Percentiles rank a stretch among this genome's conserved stretches.
These are phyloP conservation scores for Talaromyces verruculosus DNA, from an alignment of 2,329 filamentous ascomycete species.

Conservation along the genomic window DNA sequence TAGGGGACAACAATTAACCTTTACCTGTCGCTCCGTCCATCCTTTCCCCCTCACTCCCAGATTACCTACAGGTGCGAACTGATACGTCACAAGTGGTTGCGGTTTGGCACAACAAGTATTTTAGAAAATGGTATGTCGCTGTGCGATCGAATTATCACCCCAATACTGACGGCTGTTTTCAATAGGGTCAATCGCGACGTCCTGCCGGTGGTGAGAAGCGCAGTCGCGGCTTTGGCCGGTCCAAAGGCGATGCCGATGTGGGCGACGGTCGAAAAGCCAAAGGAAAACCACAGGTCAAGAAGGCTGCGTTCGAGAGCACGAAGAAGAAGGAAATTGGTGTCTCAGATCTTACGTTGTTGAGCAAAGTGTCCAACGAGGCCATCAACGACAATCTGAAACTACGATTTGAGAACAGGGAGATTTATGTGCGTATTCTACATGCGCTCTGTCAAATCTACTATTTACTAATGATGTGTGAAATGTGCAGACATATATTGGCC, in stretches of 20 bases:
- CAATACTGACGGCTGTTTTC: not conserved
- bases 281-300: conserved; percentile 74
- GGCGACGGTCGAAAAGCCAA: conserved; percentile 47
- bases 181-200: conserved; percentile 46
- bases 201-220: conserved; percentile 45
- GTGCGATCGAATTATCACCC: not conserved
- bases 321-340: conserved; percentile 99
- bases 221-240: conserved; percentile 44
- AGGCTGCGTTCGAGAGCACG: conserved; percentile 89
- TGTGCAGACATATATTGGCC: conserved; percentile 89
- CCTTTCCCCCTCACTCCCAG: not conserved
- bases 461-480: not conserved
- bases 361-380: conserved; percentile 97
- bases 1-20: conserved; percentile 12
- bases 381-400: conserved; percentile 99
- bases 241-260: conserved; percentile 43
- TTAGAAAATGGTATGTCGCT: conserved; percentile 36
- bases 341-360: conserved; percentile 93
- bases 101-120: conserved; percentile 32
- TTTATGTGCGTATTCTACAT: conserved; percentile 64
- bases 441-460: not conserved
- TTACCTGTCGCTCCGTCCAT: not conserved
- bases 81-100: conserved; percentile 33
- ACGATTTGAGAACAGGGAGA: conserved; percentile 94
- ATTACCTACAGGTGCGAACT: conserved; percentile 22